A percentile compares a stretch with the other conserved stretches of the same genome.
Evolutionary conservation across 495 filamentous ascomycete species (phyloP).

Genomic region (Platismatia glauca): DNA sequence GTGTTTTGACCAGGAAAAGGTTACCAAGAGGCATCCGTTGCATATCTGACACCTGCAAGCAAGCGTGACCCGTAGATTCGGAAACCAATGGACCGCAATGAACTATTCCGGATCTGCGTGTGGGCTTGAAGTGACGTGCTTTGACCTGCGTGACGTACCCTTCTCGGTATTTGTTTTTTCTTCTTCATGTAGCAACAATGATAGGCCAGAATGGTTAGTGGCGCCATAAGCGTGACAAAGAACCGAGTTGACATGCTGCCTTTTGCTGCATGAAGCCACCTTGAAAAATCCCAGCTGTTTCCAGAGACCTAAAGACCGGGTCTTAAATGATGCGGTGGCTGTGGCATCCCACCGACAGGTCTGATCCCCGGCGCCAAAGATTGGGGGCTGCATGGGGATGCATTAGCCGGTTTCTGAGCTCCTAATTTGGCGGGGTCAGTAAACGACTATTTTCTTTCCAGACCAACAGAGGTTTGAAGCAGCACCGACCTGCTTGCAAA

Average conservation of each 20-base stretch:
- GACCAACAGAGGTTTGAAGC: not conserved
- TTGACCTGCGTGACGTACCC: not conserved
- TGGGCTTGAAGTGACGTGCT: conserved; percentile 2
- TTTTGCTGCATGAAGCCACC: conserved; percentile 7
- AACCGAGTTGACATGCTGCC: conserved; percentile 9
- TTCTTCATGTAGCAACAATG: not conserved
- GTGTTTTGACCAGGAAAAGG: conserved; percentile 10
- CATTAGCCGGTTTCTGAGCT: not conserved
- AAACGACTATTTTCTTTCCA: not conserved
- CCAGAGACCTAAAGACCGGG: conserved; percentile 5
- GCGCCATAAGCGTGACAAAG: not conserved
- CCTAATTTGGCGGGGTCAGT: conserved; percentile 4
- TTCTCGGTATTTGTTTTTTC: not conserved
- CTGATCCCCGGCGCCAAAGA: conserved; percentile 8
- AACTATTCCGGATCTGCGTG: conserved; percentile 5
- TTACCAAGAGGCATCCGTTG: conserved; percentile 4
- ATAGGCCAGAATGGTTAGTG: not conserved
- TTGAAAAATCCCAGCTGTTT: not conserved
- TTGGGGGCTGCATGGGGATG: not conserved
- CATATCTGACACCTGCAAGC: conserved; percentile 16
- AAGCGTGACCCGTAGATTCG: conserved; percentile 5
- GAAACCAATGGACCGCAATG: conserved; percentile 10
- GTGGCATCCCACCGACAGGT: conserved; percentile 8
- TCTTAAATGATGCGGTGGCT: conserved; percentile 17
- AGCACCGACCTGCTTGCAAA: not conserved